These are phyloP conservation scores for Leptographium wingfieldii DNA, from an alignment of 2,329 filamentous ascomycete genomes.

Conservation along the genomic window DNA sequence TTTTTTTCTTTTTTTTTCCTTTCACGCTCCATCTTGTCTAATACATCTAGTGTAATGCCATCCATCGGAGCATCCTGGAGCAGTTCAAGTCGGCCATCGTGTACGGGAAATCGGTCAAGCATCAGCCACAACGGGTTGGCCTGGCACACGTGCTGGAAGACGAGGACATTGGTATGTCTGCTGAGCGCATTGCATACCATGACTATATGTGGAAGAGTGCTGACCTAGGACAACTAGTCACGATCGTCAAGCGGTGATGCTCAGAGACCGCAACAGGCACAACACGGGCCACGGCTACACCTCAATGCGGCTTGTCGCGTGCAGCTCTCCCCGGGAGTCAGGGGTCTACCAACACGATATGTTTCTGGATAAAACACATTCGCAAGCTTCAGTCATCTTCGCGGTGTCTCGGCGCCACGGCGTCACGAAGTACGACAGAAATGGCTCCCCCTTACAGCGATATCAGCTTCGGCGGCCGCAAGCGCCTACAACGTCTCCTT, in stretches of 20 bases:
- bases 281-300: not conserved
- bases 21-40: too few species aligned
- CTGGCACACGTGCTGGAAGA: conserved; percentile 83
- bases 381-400: not conserved
- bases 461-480: not conserved
- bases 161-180: conserved; percentile 80
- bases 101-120: conserved; percentile 95
- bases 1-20: not conserved
- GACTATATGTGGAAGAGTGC: not conserved
- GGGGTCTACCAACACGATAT: not conserved
- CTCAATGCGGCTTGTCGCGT: not conserved
- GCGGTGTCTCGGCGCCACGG: not conserved
- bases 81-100: conserved; percentile 93
- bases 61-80: conserved; percentile 91
- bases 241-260: conserved; percentile 55
- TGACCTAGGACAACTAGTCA: conserved; percentile 30
- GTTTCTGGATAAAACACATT: not conserved
- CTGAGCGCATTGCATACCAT: not conserved
- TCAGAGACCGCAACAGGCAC: not conserved
- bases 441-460: not conserved
- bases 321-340: not conserved
- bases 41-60: conserved; percentile 71
- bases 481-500: not conserved
- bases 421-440: not conserved
- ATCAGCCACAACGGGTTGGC: conserved; percentile 93